Percentiles rank a stretch among this genome's conserved stretches.
Evolutionary conservation across 306 rosid genomes (phyloP).

Genomic region (Medicago arabica): DNA sequence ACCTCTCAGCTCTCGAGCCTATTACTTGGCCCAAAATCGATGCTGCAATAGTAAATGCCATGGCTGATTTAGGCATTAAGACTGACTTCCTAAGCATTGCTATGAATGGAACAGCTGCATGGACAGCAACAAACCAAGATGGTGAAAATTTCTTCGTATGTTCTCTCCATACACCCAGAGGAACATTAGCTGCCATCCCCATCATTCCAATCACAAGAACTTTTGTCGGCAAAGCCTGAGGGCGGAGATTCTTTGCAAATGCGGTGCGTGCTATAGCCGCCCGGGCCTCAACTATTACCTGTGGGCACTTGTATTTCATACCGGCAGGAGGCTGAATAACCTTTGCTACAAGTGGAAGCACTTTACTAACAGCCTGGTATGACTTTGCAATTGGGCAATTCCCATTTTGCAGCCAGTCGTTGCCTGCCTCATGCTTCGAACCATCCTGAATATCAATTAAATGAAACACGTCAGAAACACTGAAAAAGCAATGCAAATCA

Average conservation of each 20-base stretch:
- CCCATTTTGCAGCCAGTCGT: conserved; percentile 91
- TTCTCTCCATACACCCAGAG: conserved; percentile 96
- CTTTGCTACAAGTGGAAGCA: conserved; percentile 91
- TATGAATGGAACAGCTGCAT: conserved; percentile 98
- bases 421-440: conserved; percentile 85
- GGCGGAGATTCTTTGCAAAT: conserved; percentile 92
- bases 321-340: conserved; percentile 86
- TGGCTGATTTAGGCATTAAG: conserved; percentile 93
- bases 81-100: conserved; percentile 91
- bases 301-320: conserved; percentile 80
- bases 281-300: conserved; percentile 81
- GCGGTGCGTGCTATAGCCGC: conserved; percentile 93
- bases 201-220: conserved; percentile 86
- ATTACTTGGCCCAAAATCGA: conserved; percentile 88
- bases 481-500: conserved; percentile 20
- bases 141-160: conserved; percentile 95
- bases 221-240: conserved; percentile 88
- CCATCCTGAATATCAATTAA: conserved; percentile 61
- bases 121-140: conserved; percentile 93
- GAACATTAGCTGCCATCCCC: conserved; percentile 98
- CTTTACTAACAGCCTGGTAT: conserved; percentile 80
- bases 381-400: conserved; percentile 97
- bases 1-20: conserved; percentile 94
- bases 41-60: conserved; percentile 98
- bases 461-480: conserved; percentile 24